A percentile compares a stretch with the other conserved stretches of the same genome.
Evolutionary conservation across 2,329 filamentous ascomycete species (phyloP).

Genomic region (Biscogniauxia mediterranea): DNA sequence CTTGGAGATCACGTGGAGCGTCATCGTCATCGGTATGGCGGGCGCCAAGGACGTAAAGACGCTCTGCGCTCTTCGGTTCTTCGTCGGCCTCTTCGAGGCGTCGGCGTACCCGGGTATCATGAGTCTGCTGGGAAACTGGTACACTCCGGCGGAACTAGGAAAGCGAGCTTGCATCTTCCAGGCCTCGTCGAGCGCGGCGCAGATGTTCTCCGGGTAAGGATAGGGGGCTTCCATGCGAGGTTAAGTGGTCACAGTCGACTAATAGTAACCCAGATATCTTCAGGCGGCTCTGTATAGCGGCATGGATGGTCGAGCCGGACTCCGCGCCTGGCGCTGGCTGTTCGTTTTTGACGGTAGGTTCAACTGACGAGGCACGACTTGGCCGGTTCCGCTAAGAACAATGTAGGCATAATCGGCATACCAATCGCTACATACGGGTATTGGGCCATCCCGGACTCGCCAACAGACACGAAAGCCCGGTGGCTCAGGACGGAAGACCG

Average conservation of each 20-base stretch:
- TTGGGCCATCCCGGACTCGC: constrained; percentile 35
- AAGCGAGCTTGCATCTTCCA: constrained; percentile 50
- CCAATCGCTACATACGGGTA: constrained; percentile 34
- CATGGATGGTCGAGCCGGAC: constrained; percentile 47
- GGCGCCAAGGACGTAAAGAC: constrained; percentile 34
- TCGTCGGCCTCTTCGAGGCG: constrained; percentile 42
- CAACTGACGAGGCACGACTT: not conserved
- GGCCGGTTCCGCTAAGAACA: not conserved
- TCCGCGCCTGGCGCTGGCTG: constrained; percentile 54
- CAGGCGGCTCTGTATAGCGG: constrained; percentile 53
- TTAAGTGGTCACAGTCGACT: not conserved
- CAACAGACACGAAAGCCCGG: constrained; percentile 26
- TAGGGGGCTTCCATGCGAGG: not conserved
- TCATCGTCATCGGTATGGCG: constrained; percentile 34
- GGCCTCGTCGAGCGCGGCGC: constrained; percentile 49
- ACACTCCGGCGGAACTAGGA: constrained; percentile 43
- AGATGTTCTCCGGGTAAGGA: constrained; percentile 53
- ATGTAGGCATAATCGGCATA: constrained; percentile 28
- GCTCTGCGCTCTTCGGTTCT: constrained; percentile 42
- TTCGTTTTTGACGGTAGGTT: constrained; percentile 36
- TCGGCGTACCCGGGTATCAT: constrained; percentile 41
- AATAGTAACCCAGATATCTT: constrained; percentile 32
- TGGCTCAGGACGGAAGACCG: constrained; percentile 31
- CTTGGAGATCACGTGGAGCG: constrained; percentile 38
- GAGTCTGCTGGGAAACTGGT: constrained; percentile 46